Base-by-base conservation (phyloP, 345 rosid species). In the Chamaenerion angustifolium region DNA sequence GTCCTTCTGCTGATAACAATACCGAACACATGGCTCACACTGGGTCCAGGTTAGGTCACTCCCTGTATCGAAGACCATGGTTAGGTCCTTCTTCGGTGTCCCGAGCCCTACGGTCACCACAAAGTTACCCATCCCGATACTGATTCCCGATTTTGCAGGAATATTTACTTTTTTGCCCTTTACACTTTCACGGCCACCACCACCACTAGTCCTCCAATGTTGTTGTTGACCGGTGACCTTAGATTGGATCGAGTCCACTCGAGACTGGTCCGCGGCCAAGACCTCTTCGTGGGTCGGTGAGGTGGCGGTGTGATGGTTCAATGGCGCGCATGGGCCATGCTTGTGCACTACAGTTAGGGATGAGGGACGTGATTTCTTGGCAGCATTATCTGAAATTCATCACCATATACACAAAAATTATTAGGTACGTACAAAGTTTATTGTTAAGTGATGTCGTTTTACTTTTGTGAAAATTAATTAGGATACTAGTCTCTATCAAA, bases 11-110 rank as follows among this genome's bases (percentile, higher is more conserved):
- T n/a, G 3, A 37, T 64, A 64, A 46, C 75, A 70, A 3, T 13
- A 3, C 9, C 1, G 10, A 0, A n/a, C 2, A 10, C 71, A 64
- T 0, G 75, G 72, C 15, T 57, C 11, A 23, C 72, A 73, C 43
- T 64, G 74, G 1, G 67, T 60, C 78, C 78, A 73, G 0, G 70
- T 64, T 5, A 66, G 9, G 44, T 11, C 58, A 45, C 67, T 68
- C 0, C 65, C 72, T 0, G 68, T 69, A 31, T 62, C 71, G 7
- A 72, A 49, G 3, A 1, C 4, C 4, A 72, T 66, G 0, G 70
- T 44, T 3, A 58, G 9, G 1, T 53, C 17, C 31, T 45, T 49
- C 11, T n/a, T 16, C 0, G 73, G 76, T 0, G 66, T 55, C 4
- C 73, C 73, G 0, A 62, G 41, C 5, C 63, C 70, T 11, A 65